Percentiles rank a stretch among this genome's conserved stretches.
These are phyloP conservation scores for Narthecium ossifragum DNA, from an alignment of 106 monocot genomes.

Conservation along the genomic window DNA sequence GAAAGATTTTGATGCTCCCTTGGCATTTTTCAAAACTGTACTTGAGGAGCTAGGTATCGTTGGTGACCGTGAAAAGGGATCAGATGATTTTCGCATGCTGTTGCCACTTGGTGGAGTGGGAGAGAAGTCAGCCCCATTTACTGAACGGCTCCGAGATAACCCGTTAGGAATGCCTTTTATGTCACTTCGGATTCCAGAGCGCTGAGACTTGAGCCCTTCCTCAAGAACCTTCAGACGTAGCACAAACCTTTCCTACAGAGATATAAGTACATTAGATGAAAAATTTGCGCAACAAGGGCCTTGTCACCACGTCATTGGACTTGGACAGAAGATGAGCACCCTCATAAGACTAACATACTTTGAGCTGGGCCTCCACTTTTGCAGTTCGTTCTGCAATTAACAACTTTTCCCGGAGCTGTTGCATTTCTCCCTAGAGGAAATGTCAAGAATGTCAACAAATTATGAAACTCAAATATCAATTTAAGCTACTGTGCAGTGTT, in stretches of 20 bases:
- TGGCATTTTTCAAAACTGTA: slow-evolving; percentile 42
- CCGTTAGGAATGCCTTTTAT: slow-evolving; percentile 15
- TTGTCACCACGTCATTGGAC: too few species aligned
- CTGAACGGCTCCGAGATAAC: slow-evolving; percentile 34
- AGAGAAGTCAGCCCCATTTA: slow-evolving; percentile 42
- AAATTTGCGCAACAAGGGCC: too few species aligned
- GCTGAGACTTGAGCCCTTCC: slow-evolving; percentile 49
- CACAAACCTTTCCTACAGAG: slow-evolving; percentile 57
- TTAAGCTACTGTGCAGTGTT: neutral
- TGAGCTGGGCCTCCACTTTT: slow-evolving; percentile 69
- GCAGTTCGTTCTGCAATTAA: slow-evolving; percentile 53
- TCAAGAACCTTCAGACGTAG: slow-evolving; percentile 68
- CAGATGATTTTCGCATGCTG: slow-evolving; percentile 23
- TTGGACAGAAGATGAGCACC: too few species aligned
- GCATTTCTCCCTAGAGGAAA: slow-evolving; percentile 67
- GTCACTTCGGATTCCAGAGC: slow-evolving; percentile 22
- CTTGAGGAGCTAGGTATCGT: slow-evolving; percentile 25
- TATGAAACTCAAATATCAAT: neutral
- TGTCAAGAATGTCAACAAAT: neutral
- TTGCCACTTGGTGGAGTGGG: slow-evolving; percentile 18
- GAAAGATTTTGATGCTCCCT: slow-evolving; percentile 61
- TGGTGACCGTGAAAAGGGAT: slow-evolving; percentile 24
- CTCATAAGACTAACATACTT: slow-evolving; percentile 33
- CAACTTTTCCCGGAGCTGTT: slow-evolving; percentile 75
- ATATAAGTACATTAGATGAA: too few species aligned